Evolutionary conservation across 1,284 basidiomycete species (phyloP).

Genomic region (Ustilago curta): DNA sequence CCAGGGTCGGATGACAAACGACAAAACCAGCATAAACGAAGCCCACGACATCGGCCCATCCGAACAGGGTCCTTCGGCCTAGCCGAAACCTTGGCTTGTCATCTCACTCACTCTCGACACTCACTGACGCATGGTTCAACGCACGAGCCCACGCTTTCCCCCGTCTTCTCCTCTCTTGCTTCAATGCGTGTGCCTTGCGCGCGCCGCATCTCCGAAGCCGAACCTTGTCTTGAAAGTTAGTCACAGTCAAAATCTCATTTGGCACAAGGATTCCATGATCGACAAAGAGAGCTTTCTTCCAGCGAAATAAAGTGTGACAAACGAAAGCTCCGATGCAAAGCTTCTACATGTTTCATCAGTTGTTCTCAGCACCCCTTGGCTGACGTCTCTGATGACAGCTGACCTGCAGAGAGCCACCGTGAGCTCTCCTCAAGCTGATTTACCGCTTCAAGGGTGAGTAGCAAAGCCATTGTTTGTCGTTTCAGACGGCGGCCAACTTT

Average conservation of each 20-base stretch:
- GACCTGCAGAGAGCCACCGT: too few species aligned
- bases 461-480: too few species aligned
- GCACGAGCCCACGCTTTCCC: constrained; percentile 7
- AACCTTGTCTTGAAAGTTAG: not conserved
- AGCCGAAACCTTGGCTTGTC: constrained; percentile 10
- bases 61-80: constrained; percentile 20
- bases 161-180: too few species aligned
- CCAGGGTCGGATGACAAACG: not conserved
- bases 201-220: constrained; percentile 3
- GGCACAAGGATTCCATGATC: not conserved
- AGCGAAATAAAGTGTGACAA: too few species aligned
- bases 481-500: too few species aligned
- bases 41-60: constrained; percentile 7
- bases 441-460: too few species aligned
- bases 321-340: too few species aligned
- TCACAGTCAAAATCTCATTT: not conserved
- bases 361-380: too few species aligned
- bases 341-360: too few species aligned
- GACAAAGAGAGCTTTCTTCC: not conserved
- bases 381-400: too few species aligned
- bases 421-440: too few species aligned
- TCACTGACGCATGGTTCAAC: not conserved
- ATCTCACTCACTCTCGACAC: constrained; percentile 2
- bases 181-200: not conserved
- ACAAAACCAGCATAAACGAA: not conserved